phyloP scores from a whole-genome alignment of 768 basidiomycete genomes.

The Tephrocybe rancida region DNA sequence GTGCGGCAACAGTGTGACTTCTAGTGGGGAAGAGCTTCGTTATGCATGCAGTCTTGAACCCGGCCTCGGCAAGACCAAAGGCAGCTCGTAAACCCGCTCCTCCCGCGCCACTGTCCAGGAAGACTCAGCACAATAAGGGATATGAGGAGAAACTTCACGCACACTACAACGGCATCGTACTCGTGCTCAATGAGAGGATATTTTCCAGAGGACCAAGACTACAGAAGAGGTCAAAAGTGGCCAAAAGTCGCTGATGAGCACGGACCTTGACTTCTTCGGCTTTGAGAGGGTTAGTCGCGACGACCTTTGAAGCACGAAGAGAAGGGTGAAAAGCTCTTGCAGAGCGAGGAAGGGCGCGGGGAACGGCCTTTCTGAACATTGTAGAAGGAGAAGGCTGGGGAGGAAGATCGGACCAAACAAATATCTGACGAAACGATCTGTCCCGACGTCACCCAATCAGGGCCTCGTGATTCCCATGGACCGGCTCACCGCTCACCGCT shows the following conservation, averaged over 20 bases:
- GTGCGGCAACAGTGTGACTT: slow-evolving; percentile 98
- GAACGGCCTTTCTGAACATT: slow-evolving; percentile 72
- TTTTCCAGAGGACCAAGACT: slow-evolving; percentile 83
- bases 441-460: slow-evolving; percentile 41
- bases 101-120: slow-evolving; percentile 78
- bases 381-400: slow-evolving; percentile 27
- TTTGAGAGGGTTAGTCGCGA: slow-evolving; percentile 73
- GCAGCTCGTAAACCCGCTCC: slow-evolving; percentile 98
- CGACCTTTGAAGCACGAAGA: slow-evolving; percentile 57
- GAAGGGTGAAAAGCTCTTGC: slow-evolving; percentile 71
- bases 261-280: slow-evolving; percentile 82
- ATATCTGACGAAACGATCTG: slow-evolving; percentile 26
- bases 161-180: slow-evolving; percentile 99
- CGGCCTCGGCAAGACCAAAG: slow-evolving; percentile 97
- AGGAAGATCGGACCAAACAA: slow-evolving; percentile 21
- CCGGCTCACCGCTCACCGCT: slow-evolving; percentile 19
- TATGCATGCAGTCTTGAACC: slow-evolving; percentile 98
- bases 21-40: slow-evolving; percentile 99
- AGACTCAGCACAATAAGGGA: background rate
- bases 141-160: slow-evolving; percentile 38
- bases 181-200: slow-evolving; percentile 99
- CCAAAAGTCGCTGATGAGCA: slow-evolving; percentile 10
- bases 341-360: slow-evolving; percentile 50
- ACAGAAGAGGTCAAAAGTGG: slow-evolving; percentile 19
- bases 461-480: slow-evolving; percentile 39